phyloP scores from a whole-genome alignment of 208 protist species.

The Acanthamoeba polyphaga region DNA sequence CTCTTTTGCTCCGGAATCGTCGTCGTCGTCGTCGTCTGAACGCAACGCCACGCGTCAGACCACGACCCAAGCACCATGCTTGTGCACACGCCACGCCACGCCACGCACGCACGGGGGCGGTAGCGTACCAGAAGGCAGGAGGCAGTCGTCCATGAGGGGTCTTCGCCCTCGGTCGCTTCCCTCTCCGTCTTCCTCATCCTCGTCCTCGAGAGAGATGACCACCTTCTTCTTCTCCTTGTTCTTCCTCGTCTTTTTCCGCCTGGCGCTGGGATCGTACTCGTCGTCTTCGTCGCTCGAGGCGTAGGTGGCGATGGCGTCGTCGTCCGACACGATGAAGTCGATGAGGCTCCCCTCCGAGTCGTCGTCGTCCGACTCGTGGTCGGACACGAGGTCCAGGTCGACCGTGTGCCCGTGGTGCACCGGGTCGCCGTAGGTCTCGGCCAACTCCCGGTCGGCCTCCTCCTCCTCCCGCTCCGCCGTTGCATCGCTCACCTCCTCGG shows the following conservation, averaged over 20 bases:
- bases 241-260: no score
- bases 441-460: not conserved
- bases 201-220: not conserved
- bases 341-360: constrained; percentile 1
- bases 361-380: not conserved
- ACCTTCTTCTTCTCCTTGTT: not conserved
- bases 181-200: not conserved
- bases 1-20: not conserved
- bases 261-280: not conserved
- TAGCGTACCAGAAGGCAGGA: not conserved
- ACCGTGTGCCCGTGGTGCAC: not conserved
- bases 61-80: no score
- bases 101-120: not conserved
- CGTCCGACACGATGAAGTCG: constrained; percentile 20
- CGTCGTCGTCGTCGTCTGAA: not conserved
- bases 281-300: not conserved
- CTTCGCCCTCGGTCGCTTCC: not conserved
- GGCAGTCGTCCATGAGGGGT: constrained; percentile 4
- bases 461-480: not conserved
- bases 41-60: not conserved
- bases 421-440: no score
- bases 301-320: constrained; percentile 20
- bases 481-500: constrained; percentile 5
- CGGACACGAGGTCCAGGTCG: not conserved
- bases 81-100: no score